These are phyloP conservation scores for Phytophthora parvispora DNA, from an alignment of 352 stramenopile genomes.

Conservation along the genomic window DNA sequence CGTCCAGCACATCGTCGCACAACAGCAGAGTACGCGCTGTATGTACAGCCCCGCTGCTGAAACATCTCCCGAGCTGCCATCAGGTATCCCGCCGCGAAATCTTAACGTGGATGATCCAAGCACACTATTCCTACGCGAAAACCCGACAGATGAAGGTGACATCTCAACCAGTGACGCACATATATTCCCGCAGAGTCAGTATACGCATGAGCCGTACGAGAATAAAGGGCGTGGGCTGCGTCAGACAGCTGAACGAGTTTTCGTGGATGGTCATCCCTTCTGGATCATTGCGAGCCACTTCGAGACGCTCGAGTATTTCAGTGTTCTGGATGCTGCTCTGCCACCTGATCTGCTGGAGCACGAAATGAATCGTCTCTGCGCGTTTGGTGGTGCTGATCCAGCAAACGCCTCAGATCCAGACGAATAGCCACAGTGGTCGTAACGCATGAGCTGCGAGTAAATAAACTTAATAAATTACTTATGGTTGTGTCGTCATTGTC, in stretches of 20 bases:
- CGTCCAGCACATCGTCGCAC: conserved; percentile 31
- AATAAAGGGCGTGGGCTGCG: conserved; percentile 36
- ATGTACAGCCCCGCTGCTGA: background rate
- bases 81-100: conserved; percentile 48
- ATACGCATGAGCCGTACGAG: background rate
- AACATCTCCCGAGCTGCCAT: conserved; percentile 32
- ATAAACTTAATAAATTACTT: background rate
- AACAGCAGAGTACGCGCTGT: conserved; percentile 32
- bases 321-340: conserved; percentile 42
- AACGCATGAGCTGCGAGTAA: background rate
- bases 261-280: conserved; percentile 28
- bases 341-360: conserved; percentile 48
- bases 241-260: conserved; percentile 48
- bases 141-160: conserved; percentile 33
- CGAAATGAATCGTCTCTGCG: conserved; percentile 50
- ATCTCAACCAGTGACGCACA: conserved; percentile 53
- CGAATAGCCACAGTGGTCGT: background rate
- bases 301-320: conserved; percentile 53
- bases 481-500: too few relatives aligned
- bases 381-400: conserved; percentile 41
- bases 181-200: conserved; percentile 47
- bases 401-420: background rate
- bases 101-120: conserved; percentile 46
- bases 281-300: conserved; percentile 64
- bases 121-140: conserved; percentile 51